Evolutionary conservation across 352 stramenopile genomes (phyloP).

Genomic region (Aphanomyces cochlioides): DNA sequence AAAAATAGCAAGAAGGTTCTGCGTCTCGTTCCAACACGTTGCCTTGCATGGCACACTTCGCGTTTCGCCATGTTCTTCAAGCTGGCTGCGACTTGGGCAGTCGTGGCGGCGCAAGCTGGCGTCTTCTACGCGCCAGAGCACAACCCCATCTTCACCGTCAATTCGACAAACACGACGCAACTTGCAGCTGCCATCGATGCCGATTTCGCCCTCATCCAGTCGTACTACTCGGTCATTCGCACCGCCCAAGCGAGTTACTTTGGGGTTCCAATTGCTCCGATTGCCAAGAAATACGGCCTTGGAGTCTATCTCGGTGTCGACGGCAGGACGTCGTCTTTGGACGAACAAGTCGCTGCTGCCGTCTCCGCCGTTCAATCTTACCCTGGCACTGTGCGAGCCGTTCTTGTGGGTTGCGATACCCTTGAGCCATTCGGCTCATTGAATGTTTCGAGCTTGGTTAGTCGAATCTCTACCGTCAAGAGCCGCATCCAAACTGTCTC

Average conservation of each 20-base stretch:
- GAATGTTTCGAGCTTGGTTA: too few species aligned
- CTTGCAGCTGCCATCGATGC: background rate
- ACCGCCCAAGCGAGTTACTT: constrained; percentile 78
- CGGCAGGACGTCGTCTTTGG: constrained; percentile 66
- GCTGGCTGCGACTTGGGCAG: too few species aligned
- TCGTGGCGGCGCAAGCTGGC: background rate
- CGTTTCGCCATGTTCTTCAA: too few species aligned
- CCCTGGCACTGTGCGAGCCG: too few species aligned
- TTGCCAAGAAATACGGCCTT: constrained; percentile 44
- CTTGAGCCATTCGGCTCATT: too few species aligned
- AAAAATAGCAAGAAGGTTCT: too few species aligned
- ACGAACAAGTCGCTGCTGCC: constrained; percentile 46
- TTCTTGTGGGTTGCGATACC: too few species aligned
- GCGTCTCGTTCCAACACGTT: too few species aligned
- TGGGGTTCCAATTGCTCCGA: constrained; percentile 43
- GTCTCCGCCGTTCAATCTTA: constrained; percentile 39
- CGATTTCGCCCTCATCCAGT: background rate
- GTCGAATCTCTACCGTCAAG: too few species aligned
- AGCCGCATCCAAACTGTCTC: too few species aligned
- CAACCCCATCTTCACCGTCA: background rate
- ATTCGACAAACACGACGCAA: background rate
- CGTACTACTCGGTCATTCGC: constrained; percentile 35
- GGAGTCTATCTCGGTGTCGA: constrained; percentile 71
- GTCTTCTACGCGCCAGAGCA: background rate
- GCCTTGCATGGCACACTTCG: too few species aligned